Conservation (phyloP, 306 rosid species). For the Lupinus albus region DNA sequence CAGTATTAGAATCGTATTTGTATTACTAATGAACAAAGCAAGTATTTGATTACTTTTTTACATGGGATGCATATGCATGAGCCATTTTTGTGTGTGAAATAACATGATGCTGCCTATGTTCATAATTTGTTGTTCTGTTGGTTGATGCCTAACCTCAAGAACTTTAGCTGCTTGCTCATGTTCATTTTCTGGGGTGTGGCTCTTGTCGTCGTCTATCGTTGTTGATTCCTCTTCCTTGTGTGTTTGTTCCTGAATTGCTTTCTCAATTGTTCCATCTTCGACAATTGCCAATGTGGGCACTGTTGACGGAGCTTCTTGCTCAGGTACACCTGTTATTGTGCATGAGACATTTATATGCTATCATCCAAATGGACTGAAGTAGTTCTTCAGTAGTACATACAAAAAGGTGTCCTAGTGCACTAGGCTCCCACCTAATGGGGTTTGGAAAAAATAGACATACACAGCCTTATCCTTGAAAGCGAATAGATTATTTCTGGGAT, state of each 20-base stretch:
- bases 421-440: too few relatives aligned
- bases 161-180: background rate
- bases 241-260: background rate
- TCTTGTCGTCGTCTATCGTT: background rate
- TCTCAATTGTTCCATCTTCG: background rate
- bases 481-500: too few relatives aligned
- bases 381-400: background rate
- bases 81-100: background rate
- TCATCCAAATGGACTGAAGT: background rate
- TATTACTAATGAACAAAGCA: background rate
- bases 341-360: background rate
- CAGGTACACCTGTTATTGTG: background rate
- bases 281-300: background rate
- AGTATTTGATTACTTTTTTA: background rate
- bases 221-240: conserved; percentile 28
- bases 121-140: background rate
- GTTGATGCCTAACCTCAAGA: background rate
- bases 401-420: too few relatives aligned
- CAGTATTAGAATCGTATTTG: conserved; percentile 1
- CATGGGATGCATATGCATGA: background rate
- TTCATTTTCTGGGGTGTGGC: background rate
- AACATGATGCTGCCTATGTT: background rate
- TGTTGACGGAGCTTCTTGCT: background rate
- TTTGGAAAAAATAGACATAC: too few relatives aligned
- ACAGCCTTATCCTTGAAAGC: too few relatives aligned